Evolutionary conservation across 1,139 yeast genomes (phyloP).

Genomic region (Magnusiomyces tetraspermus): DNA sequence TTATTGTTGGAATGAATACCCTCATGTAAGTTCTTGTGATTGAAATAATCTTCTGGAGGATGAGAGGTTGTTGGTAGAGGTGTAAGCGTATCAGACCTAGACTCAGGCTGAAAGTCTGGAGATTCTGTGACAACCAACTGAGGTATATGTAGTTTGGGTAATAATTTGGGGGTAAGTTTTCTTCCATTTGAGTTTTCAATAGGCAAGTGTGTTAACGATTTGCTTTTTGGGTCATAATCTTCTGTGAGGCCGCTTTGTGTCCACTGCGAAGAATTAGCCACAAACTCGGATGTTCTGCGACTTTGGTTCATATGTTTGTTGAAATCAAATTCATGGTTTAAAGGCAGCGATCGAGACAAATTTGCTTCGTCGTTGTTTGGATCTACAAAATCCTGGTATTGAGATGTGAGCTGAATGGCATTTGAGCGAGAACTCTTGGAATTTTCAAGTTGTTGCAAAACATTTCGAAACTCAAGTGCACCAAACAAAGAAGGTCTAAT

Average conservation of each 20-base stretch:
- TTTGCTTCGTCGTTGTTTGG: neutral
- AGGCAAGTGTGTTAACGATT: neutral
- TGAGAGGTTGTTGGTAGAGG: neutral
- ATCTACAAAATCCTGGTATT: neutral
- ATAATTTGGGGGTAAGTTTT: neutral
- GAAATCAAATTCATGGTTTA: neutral
- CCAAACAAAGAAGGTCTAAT: slow-evolving; percentile 38
- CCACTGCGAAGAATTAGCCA: neutral
- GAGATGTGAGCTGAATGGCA: slow-evolving; percentile 8
- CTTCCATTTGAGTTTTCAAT: neutral
- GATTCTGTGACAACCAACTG: slow-evolving; percentile 16
- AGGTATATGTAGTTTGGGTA: slow-evolving; percentile 11
- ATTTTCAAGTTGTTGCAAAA: slow-evolving; percentile 19
- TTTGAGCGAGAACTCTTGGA: slow-evolving; percentile 11
- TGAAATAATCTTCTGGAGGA: neutral
- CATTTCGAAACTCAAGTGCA: slow-evolving; percentile 36
- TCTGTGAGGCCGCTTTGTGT: too few species aligned
- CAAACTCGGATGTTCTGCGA: neutral
- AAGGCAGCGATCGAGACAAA: neutral
- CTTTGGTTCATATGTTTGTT: too few species aligned
- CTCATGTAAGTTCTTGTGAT: too few species aligned
- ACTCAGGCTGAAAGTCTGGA: neutral
- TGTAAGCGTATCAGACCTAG: neutral
- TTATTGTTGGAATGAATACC: neutral
- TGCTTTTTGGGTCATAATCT: neutral